Percentiles rank a stretch among this genome's conserved stretches.
phyloP scores from a whole-genome alignment of 2,329 filamentous ascomycete genomes.

The Leptographium radiaticola region DNA sequence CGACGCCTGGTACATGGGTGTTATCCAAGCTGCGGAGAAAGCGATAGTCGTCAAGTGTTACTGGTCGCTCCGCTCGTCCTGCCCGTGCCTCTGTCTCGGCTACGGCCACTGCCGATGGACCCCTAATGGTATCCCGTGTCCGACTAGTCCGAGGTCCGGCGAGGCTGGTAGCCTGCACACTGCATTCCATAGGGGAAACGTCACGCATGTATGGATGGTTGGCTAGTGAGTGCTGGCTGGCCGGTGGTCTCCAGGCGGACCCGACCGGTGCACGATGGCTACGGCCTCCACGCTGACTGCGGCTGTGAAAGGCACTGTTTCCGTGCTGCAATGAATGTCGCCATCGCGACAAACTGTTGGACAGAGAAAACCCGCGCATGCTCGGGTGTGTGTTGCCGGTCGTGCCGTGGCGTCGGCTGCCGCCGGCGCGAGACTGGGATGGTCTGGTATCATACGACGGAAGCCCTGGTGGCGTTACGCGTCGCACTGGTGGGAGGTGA shows the following conservation, averaged over 20 bases:
- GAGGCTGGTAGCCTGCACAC: background rate
- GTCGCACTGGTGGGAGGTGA: conserved; percentile 5
- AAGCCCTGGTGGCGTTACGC: conserved; percentile 10
- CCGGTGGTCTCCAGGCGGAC: conserved; percentile 9
- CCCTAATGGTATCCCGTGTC: background rate
- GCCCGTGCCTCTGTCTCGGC: conserved; percentile 8
- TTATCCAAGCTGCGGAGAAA: conserved; percentile 5
- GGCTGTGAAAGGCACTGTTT: too few relatives aligned
- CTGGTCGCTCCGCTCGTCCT: conserved; percentile 3
- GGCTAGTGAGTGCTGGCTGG: conserved; percentile 10
- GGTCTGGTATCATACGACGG: conserved; percentile 9
- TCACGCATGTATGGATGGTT: conserved; percentile 7
- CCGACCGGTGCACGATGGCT: background rate
- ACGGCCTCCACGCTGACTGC: background rate
- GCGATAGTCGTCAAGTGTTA: conserved; percentile 9
- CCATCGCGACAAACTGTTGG: background rate
- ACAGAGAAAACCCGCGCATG: background rate
- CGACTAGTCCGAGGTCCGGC: background rate
- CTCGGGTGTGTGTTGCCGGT: background rate
- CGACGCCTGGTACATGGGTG: background rate
- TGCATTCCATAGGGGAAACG: background rate
- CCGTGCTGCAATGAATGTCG: background rate
- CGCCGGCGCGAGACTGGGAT: background rate
- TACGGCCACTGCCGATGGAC: background rate
- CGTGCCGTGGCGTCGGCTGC: background rate